Conservation (phyloP, 2,329 filamentous ascomycete species). For the Ambrosiella xylebori region DNA sequence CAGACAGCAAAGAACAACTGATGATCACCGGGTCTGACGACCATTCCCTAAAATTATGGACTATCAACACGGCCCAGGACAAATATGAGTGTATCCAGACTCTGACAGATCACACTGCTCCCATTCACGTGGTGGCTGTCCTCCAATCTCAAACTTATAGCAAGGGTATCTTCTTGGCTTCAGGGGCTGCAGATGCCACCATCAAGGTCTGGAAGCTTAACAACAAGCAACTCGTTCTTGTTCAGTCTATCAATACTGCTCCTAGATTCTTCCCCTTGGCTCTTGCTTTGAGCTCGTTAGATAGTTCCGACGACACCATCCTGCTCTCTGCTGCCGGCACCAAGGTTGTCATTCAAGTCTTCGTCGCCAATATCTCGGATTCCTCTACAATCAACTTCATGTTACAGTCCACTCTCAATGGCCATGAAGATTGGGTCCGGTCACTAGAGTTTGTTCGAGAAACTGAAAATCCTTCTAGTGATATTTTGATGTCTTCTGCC, state of each 20-base stretch:
- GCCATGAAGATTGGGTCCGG: slow-evolving; percentile 90
- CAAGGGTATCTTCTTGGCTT: slow-evolving; percentile 41
- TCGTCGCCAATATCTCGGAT: slow-evolving; percentile 34
- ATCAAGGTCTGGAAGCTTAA: slow-evolving; percentile 52
- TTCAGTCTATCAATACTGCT: slow-evolving; percentile 54
- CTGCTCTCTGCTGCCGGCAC: slow-evolving; percentile 79
- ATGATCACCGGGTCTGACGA: slow-evolving; percentile 73
- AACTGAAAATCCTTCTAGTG: slow-evolving; percentile 30
- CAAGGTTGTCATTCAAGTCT: slow-evolving; percentile 64
- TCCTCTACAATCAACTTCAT: slow-evolving; percentile 36
- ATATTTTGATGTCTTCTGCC: slow-evolving; percentile 73
- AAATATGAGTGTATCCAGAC: slow-evolving; percentile 32
- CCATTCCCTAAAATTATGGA: slow-evolving; percentile 57
- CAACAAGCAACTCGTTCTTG: slow-evolving; percentile 29
- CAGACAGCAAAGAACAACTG: slow-evolving; percentile 19
- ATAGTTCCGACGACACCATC: slow-evolving; percentile 32
- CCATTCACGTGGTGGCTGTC: slow-evolving; percentile 52
- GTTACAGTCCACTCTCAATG: slow-evolving; percentile 59
- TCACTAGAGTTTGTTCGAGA: slow-evolving; percentile 58
- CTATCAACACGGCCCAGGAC: slow-evolving; percentile 17
- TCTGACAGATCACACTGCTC: slow-evolving; percentile 44
- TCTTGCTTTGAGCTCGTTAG: slow-evolving; percentile 48
- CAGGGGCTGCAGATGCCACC: slow-evolving; percentile 66
- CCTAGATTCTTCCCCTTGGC: slow-evolving; percentile 72
- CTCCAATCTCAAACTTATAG: slow-evolving; percentile 19